Conservation (phyloP, 192 early-diverging fungal species). For the Rhizophagus sp. region DNA sequence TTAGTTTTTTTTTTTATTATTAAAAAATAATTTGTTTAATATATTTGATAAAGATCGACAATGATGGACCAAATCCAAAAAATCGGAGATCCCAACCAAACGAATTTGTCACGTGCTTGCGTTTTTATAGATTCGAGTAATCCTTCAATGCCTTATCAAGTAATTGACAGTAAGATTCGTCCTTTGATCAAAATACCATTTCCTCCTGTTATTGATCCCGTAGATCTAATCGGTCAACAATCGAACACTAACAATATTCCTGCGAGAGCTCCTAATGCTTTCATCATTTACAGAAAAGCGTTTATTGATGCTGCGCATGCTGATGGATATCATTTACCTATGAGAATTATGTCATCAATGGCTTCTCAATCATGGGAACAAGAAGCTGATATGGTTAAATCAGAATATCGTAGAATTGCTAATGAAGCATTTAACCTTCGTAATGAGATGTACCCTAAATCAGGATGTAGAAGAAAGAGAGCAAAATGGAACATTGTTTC, state of each 20-base stretch:
- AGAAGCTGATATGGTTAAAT: background rate
- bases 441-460: background rate
- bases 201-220: conserved; percentile 3
- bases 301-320: background rate
- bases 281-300: conserved; percentile 1
- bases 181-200: background rate
- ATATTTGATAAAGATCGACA: background rate
- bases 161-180: background rate
- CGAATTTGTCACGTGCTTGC: background rate
- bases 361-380: conserved; percentile 6
- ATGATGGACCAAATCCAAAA: background rate
- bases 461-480: background rate
- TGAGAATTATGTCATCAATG: conserved; percentile 18
- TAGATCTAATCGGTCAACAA: background rate
- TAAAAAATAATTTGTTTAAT: too few relatives aligned
- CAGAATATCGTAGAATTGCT: background rate
- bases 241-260: background rate
- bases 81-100: background rate
- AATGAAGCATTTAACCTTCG: conserved; percentile 8
- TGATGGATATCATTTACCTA: conserved; percentile 11
- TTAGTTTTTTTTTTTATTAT: too few relatives aligned
- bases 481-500: background rate
- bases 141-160: background rate
- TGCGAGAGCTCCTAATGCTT: background rate
- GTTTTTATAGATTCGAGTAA: background rate